Conservation (phyloP, 495 filamentous ascomycete genomes). For the Pseudoneurospora amorphoporcata region DNA sequence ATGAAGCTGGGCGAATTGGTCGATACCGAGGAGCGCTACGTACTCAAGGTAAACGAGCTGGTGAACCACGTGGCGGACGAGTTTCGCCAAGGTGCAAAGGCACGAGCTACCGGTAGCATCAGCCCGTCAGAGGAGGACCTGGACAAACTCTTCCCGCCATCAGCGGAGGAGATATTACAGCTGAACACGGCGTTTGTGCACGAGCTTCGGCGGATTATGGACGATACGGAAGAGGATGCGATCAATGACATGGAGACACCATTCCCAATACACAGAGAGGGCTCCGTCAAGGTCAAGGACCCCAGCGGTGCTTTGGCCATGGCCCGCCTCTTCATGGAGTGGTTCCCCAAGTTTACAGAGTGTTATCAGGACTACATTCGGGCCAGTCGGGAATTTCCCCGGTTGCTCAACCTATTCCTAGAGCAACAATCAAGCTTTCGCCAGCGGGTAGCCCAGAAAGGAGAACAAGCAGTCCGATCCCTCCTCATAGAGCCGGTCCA, state of each 20-base stretch:
- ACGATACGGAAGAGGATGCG: constrained; percentile 74
- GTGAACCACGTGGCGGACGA: constrained; percentile 66
- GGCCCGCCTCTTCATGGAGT: constrained; percentile 68
- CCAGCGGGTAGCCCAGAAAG: constrained; percentile 65
- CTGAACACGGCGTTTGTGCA: constrained; percentile 70
- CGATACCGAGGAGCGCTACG: constrained; percentile 90
- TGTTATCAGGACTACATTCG: constrained; percentile 87
- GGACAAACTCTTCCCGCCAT: constrained; percentile 68
- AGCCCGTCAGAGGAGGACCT: constrained; percentile 65
- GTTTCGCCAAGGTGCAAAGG: constrained; percentile 56
- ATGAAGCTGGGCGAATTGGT: constrained; percentile 86
- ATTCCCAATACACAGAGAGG: constrained; percentile 27
- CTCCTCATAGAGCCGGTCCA: constrained; percentile 94
- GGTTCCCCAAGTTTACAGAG: constrained; percentile 82
- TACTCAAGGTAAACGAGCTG: constrained; percentile 71
- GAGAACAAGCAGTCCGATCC: constrained; percentile 87
- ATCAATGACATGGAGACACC: constrained; percentile 51
- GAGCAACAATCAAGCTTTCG: constrained; percentile 73
- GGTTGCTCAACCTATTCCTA: constrained; percentile 63
- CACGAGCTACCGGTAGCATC: constrained; percentile 46
- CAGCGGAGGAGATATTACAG: constrained; percentile 63
- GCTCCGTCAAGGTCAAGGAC: constrained; percentile 51
- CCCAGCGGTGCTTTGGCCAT: constrained; percentile 63
- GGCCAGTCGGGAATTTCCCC: constrained; percentile 72
- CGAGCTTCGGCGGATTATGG: constrained; percentile 62